Evolutionary conservation across 352 stramenopile species (phyloP), one percentile per base, ranked within the genome.

Genomic region (Globisporangium megalacanthum): DNA sequence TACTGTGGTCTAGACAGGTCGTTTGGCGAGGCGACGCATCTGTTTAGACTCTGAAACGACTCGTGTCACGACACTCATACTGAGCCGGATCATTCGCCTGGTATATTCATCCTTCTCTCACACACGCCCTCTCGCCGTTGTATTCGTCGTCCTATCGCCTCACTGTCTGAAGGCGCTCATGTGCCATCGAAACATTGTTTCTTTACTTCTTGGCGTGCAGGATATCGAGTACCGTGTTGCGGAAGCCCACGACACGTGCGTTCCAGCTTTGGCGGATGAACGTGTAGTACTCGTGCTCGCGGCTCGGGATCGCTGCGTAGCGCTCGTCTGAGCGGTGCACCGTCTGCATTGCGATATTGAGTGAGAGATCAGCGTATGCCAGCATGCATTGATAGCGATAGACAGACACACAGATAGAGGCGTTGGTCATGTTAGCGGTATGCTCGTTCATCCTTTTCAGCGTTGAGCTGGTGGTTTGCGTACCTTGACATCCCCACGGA

Each of bases 241-340:
- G 79, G 61, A 92, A 72, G 22, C 60, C 58, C 36, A 89, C 48
- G 36, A 92, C 76, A 63, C 82, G 79, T 36, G 72, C 65, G 70
- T 92, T 92, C 82, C 82, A 92, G 19, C 69, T 55, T 64, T 88
- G 57, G 49, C 82, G 79, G 45, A 89, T 56, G 65, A 68, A 74
- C 69, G 79, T 86, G 68, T 92, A 92, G 69, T 89, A 92, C 72
- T 89, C 82, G 63, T 92, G 82, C 67, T 92, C 82, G 33, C 68
- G 77, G 64, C 72, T 86, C 33, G 75, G 79, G 56, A 92, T 58
- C 37, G 74, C 51, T 53, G 77, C 75, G 62, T 92, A 92, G 45
- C 79, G 72, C 60, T 83, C 65, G 52, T 84, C 54, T 11, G 19
- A 25, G n/a, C 51, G 58, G 25, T 68, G 60, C 6, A 17, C 35